Conservation (phyloP, 305 asterid species). For the Withania somnifera region DNA sequence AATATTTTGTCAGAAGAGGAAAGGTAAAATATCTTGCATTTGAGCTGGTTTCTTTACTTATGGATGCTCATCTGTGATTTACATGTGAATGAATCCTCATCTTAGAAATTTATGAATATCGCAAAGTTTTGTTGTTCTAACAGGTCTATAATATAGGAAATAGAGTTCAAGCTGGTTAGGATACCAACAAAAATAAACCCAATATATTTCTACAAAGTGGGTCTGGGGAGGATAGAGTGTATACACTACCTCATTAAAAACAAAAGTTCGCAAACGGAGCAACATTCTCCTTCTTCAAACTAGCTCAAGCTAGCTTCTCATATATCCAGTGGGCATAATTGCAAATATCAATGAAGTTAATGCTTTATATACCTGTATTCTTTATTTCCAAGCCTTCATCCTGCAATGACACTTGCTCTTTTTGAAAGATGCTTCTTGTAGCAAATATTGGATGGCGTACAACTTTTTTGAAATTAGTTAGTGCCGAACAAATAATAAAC, state of each 20-base stretch:
- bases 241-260: background rate
- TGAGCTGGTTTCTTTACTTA: constrained; percentile 1
- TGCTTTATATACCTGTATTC: background rate
- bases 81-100: background rate
- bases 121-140: background rate
- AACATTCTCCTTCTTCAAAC: background rate
- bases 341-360: background rate
- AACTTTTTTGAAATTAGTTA: background rate
- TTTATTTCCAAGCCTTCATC: background rate
- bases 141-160: background rate
- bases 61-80: background rate
- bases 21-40: constrained; percentile 52
- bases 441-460: background rate
- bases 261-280: background rate
- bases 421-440: background rate
- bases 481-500: background rate
- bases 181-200: too few species aligned
- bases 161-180: background rate
- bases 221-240: too few species aligned
- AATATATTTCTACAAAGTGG: too few species aligned
- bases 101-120: background rate
- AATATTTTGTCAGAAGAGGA: constrained; percentile 64
- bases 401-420: background rate
- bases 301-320: background rate
- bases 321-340: background rate